Base-by-base conservation (phyloP, 176 grass and related monocot species). In the Elaeis guineensis region DNA sequence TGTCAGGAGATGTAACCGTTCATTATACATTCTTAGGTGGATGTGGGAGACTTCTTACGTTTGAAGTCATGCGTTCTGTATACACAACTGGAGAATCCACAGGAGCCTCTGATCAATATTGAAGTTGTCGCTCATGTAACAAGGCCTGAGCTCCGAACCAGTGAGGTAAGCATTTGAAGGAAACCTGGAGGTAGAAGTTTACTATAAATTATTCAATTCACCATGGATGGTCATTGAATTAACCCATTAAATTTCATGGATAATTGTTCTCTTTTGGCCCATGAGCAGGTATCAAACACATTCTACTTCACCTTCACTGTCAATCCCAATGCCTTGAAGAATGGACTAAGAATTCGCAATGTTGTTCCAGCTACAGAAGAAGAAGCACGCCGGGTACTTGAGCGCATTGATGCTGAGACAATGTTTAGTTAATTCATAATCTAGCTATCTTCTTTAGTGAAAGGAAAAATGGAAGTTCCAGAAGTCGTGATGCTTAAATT, bases 41-140 rank as follows among this genome's bases (percentile, higher is more conserved):
- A 98, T 69, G 93, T 98, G 57, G 87, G 87, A 61, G 93, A 98
- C 59, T 92, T 98, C n/a, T 82, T 92, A 51, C 81, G 93, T 51
- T 75, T 98, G 72, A 98, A 98, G 74, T 98, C 87, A 61, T 98
- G 93, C 65, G 84, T 86, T 52, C 66, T 98, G 57, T 98, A 86
- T 56, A 98, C 93, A 32, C 78, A 98, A 83, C 69, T 80, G 55
- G 81, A 89, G 30, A 92, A 92, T 76, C 71, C 71, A 58, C 67
- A 85, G 69, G 69, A 98, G 39, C 93, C 93, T 61, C 55, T 89
- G 56, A 81, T 98, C 51, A 98, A 89, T 62, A 75, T 98, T 21
- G 93, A 98, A 62, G 87, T 89, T 8, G 93, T 92, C 54, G 93
- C 93, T 77, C 87, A 98, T 78, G 93, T 98, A 70, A 98, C 87